Percentiles rank a stretch among this genome's conserved stretches.
phyloP scores from a whole-genome alignment of 163 green algal species.

The Chlamydomonas reinhardtii region DNA sequence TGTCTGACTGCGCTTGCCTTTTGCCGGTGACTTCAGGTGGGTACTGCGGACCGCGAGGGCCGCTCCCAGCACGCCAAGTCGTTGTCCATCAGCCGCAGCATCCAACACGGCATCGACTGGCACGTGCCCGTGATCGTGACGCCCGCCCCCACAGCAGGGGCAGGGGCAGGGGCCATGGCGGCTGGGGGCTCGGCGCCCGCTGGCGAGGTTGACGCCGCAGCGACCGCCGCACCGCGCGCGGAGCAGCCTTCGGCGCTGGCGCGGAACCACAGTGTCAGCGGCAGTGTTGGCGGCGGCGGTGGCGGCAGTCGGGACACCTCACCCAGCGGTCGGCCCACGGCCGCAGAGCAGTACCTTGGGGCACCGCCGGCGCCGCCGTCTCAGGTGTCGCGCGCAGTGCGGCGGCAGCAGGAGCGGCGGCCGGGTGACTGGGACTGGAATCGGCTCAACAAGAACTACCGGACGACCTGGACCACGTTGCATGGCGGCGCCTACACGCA shows the following conservation, averaged over 20 bases:
- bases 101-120: constrained; percentile 66
- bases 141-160: neutral
- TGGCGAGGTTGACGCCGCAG: neutral
- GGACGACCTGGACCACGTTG: constrained; percentile 56
- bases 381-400: constrained; percentile 37
- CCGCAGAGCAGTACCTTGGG: neutral
- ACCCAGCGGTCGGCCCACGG: neutral
- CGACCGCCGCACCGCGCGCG: too few species aligned
- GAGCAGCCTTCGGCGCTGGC: neutral
- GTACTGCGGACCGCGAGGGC: constrained; percentile 33
- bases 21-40: neutral
- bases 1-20: too few species aligned
- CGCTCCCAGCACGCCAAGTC: constrained; percentile 43
- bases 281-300: neutral
- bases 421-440: constrained; percentile 62
- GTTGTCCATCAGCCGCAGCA: constrained; percentile 53
- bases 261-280: neutral
- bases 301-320: neutral
- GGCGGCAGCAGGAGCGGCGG: constrained; percentile 26
- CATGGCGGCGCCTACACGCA: constrained; percentile 61
- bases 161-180: neutral
- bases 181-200: neutral
- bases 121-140: constrained; percentile 52
- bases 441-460: constrained; percentile 54
- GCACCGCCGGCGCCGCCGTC: constrained; percentile 44